Conservation (phyloP, 495 filamentous ascomycete species). For the Tuber melanosporum region DNA sequence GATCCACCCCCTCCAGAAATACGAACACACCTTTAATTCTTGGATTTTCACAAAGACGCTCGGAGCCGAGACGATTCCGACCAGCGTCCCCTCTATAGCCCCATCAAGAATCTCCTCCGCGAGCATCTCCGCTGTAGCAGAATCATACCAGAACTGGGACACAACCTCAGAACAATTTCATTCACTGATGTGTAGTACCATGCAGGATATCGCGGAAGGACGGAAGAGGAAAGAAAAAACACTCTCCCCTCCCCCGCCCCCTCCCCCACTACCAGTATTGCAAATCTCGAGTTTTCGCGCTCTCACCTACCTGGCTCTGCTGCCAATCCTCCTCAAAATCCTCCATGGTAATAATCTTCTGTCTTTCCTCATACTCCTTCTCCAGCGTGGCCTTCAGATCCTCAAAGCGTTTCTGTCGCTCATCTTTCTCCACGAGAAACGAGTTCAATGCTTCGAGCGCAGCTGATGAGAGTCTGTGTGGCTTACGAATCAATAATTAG, state of each 20-base stretch:
- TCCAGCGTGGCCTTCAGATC: conserved; percentile 53
- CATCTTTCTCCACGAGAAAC: conserved; percentile 65
- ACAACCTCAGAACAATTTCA: background rate
- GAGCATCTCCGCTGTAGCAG: conserved; percentile 57
- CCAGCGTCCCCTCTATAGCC: conserved; percentile 49
- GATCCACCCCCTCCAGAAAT: background rate
- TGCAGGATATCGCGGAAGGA: background rate
- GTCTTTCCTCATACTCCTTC: conserved; percentile 43
- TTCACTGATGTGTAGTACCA: background rate
- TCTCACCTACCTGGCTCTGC: conserved; percentile 66
- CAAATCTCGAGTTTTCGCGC: background rate
- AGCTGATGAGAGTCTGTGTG: conserved; percentile 49
- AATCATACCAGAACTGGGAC: conserved; percentile 54
- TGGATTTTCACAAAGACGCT: conserved; percentile 67
- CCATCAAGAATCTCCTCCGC: conserved; percentile 58
- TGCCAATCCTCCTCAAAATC: conserved; percentile 77
- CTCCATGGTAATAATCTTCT: conserved; percentile 56
- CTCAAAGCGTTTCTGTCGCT: conserved; percentile 56
- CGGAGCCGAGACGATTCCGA: conserved; percentile 67
- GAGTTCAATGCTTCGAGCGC: conserved; percentile 59
- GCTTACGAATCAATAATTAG: background rate
- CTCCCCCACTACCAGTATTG: background rate
- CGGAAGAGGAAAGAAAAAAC: background rate
- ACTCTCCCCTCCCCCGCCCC: conserved; percentile 18
- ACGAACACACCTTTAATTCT: conserved; percentile 27